Base-by-base conservation (phyloP, 441 rosid genomes). In the Populus hybrid region DNA sequence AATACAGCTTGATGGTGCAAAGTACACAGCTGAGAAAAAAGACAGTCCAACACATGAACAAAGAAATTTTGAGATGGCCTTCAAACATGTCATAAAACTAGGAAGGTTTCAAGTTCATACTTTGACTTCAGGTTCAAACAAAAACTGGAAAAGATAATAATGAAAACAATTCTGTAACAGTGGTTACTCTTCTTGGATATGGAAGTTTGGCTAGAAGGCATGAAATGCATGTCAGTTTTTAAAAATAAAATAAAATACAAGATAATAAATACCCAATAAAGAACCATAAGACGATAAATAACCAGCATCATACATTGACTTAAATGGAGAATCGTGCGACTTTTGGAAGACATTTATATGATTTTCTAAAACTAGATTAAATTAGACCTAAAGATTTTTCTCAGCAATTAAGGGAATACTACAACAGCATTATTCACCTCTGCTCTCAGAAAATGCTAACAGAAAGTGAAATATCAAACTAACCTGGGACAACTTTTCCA, bases 401-500 rank as follows among this genome's bases (percentile, higher is more conserved):
- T 24, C 38, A 65, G 23, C 40, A 42, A 7, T 8, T n/a, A 40
- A 9, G 30, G 11, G 20, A 76, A 5, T 21, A 72, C 36, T 34
- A 57, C 70, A 76, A 14, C 67, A 57, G 54, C n/a, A 35, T 34
- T 26, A 36, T 18, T 35, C 42, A 46, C 72, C 76, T 32, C 71
- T 74, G 30, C 23, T 8, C 36, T 23, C 10, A 50, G 61, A 67
- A 12, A 23, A 12, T 14, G 11, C 24, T 8, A 38, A 24, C 40
- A 73, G 16, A 26, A 67, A 73, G 73, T 36, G 10, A 75, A 24
- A 46, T 42, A 64, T 23, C 64, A 40, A 82, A 76, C 91, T 77
- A 78, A 96, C 98, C 98, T 42, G 88, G 69, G 72, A 95, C 82
- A 76, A 84, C 83, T 83, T 88, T 94, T 76, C 98, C 99, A 16